phyloP scores from a whole-genome alignment of 2,329 filamentous ascomycete species.

The Cephalotrichum gorgonifer region DNA sequence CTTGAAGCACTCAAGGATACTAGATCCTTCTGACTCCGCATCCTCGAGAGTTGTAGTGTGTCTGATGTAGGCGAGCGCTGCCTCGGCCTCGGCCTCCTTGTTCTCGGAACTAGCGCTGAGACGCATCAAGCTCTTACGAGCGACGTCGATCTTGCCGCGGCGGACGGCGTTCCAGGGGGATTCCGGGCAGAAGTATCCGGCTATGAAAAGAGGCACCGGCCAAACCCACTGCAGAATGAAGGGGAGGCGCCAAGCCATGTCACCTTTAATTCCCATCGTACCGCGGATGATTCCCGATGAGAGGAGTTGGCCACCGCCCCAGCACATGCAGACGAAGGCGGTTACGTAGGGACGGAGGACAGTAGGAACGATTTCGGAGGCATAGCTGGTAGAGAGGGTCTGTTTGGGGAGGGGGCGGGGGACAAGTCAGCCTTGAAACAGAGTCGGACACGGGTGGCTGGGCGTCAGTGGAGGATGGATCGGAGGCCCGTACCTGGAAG shows the following conservation, averaged over 20 bases:
- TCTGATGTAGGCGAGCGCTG: slow-evolving; percentile 85
- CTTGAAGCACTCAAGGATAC: slow-evolving; percentile 75
- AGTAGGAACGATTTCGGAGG: slow-evolving; percentile 63
- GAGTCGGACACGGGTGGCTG: too few relatives aligned
- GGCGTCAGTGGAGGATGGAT: too few relatives aligned
- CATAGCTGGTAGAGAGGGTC: slow-evolving; percentile 52
- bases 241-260: slow-evolving; percentile 62
- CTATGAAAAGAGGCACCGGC: slow-evolving; percentile 56
- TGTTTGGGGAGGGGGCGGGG: slow-evolving; percentile 12
- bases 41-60: slow-evolving; percentile 77
- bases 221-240: slow-evolving; percentile 72
- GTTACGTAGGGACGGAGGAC: slow-evolving; percentile 62
- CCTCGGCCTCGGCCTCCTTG: slow-evolving; percentile 39
- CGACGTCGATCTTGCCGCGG: slow-evolving; percentile 51
- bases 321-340: slow-evolving; percentile 69
- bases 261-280: slow-evolving; percentile 53
- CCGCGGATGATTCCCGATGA: slow-evolving; percentile 61
- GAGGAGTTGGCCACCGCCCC: slow-evolving; percentile 64
- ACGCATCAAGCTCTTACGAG: slow-evolving; percentile 54
- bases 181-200: slow-evolving; percentile 59
- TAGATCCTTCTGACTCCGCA: slow-evolving; percentile 60
- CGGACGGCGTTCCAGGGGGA: slow-evolving; percentile 70
- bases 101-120: slow-evolving; percentile 45
- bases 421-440: background rate
- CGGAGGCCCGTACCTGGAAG: slow-evolving; percentile 23